Evolutionary conservation across 1,139 yeast species (phyloP).

Genomic region (Debaryomyces robertsiae): DNA sequence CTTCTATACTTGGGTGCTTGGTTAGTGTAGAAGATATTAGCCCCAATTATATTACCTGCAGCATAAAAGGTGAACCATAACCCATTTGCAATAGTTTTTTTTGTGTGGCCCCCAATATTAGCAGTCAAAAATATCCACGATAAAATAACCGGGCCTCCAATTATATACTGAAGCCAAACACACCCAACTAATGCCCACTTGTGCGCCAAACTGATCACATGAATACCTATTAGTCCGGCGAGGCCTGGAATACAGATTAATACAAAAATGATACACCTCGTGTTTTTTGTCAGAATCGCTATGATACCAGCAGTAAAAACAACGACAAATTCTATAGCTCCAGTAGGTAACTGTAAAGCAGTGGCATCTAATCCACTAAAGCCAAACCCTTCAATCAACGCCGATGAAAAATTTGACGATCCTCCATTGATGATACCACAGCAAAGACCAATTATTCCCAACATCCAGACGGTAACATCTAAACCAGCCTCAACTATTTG

Average conservation of each 20-base stretch:
- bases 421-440: slow-evolving; percentile 35
- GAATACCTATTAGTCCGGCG: slow-evolving; percentile 29
- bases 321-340: slow-evolving; percentile 36
- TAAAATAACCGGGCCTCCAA: slow-evolving; percentile 36
- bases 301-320: slow-evolving; percentile 28
- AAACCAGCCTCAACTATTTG: slow-evolving; percentile 28
- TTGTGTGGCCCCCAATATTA: slow-evolving; percentile 30
- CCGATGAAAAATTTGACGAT: slow-evolving; percentile 28
- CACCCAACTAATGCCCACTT: slow-evolving; percentile 32
- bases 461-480: slow-evolving; percentile 31
- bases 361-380: slow-evolving; percentile 27
- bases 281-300: slow-evolving; percentile 22
- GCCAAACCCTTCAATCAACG: slow-evolving; percentile 31
- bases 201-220: slow-evolving; percentile 21
- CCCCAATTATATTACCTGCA: slow-evolving; percentile 33
- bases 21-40: slow-evolving; percentile 30
- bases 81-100: slow-evolving; percentile 27
- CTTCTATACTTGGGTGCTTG: slow-evolving; percentile 33
- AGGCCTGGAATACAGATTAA: slow-evolving; percentile 25
- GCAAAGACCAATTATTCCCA: slow-evolving; percentile 28
- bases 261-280: slow-evolving; percentile 22
- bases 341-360: slow-evolving; percentile 33
- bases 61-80: slow-evolving; percentile 34
- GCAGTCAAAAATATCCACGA: slow-evolving; percentile 31
- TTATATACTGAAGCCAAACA: slow-evolving; percentile 37